These are phyloP conservation scores for Cryphonectria radicalis DNA, from an alignment of 2,329 filamentous ascomycete species.

Conservation along the genomic window DNA sequence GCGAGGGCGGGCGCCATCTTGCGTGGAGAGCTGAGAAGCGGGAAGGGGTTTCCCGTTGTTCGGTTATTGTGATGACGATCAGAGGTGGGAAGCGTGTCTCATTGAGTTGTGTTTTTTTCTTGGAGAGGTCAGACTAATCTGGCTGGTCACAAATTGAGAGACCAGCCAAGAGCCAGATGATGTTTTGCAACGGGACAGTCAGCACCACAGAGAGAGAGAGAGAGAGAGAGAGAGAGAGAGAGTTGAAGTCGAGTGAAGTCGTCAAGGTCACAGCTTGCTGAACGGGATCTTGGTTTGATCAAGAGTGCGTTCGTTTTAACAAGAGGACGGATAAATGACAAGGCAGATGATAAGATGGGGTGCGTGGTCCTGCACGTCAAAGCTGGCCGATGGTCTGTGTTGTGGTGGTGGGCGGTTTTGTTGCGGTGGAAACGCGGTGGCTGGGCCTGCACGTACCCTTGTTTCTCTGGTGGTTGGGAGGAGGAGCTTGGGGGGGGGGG, in stretches of 20 bases:
- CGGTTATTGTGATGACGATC: constrained; percentile 17
- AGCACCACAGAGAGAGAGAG: too few relatives aligned
- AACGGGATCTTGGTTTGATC: not conserved
- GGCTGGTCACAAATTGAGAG: constrained; percentile 35
- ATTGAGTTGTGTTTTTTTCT: not conserved
- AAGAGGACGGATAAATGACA: not conserved
- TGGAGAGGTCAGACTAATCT: not conserved
- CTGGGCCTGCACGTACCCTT: constrained; percentile 23
- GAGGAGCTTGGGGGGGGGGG: constrained; percentile 9
- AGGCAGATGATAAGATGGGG: not conserved
- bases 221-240: too few relatives aligned
- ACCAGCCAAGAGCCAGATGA: constrained; percentile 35
- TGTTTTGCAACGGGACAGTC: constrained; percentile 13
- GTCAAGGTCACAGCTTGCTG: not conserved
- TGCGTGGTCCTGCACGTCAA: constrained; percentile 16
- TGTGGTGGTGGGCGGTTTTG: constrained; percentile 17
- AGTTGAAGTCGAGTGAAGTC: not conserved
- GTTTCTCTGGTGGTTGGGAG: constrained; percentile 28
- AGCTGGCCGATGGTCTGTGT: constrained; percentile 19
- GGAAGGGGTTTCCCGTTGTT: constrained; percentile 15
- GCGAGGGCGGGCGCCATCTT: constrained; percentile 46
- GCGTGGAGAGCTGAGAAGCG: constrained; percentile 19
- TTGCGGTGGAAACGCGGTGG: constrained; percentile 30
- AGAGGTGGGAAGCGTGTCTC: constrained; percentile 12
- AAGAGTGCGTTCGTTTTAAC: not conserved